Conservation (phyloP, 108 stramenopile genomes). For the Cyclotella baltica region DNA sequence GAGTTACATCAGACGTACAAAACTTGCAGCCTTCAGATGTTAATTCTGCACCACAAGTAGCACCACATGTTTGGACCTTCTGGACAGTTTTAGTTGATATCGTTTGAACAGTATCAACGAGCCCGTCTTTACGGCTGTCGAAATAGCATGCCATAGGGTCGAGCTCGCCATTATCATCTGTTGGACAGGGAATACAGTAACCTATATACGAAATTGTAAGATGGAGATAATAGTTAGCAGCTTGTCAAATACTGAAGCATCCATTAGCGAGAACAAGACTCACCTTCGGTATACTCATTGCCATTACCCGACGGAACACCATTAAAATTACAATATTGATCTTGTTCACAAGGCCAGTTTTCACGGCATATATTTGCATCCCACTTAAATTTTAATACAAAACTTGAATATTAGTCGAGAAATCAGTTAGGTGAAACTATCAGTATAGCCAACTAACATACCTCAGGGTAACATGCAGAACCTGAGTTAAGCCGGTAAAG, state of each 20-base stretch:
- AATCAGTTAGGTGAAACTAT: too few relatives aligned
- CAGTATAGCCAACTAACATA: too few relatives aligned
- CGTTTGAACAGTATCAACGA: not conserved
- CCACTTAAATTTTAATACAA: too few relatives aligned
- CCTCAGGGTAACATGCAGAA: too few relatives aligned
- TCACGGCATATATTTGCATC: not conserved
- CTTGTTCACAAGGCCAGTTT: not conserved
- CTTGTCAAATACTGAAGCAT: too few relatives aligned
- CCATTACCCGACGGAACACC: too few relatives aligned
- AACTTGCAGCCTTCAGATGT: not conserved
- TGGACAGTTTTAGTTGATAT: not conserved
- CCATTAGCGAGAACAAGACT: too few relatives aligned
- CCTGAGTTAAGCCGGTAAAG: too few relatives aligned
- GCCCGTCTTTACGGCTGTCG: constrained; percentile 1
- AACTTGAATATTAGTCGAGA: too few relatives aligned
- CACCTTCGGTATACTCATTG: too few relatives aligned
- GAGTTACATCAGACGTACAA: constrained; percentile 2
- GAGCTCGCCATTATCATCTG: constrained; percentile 1
- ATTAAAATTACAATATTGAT: not conserved
- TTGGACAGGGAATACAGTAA: not conserved
- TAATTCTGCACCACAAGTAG: not conserved
- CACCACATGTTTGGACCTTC: not conserved
- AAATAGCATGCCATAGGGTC: constrained; percentile 7
- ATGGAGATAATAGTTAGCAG: too few relatives aligned
- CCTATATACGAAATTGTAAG: too few relatives aligned